phyloP scores from a whole-genome alignment of 179 eudicot genomes.

The Carnegiea gigantea region DNA sequence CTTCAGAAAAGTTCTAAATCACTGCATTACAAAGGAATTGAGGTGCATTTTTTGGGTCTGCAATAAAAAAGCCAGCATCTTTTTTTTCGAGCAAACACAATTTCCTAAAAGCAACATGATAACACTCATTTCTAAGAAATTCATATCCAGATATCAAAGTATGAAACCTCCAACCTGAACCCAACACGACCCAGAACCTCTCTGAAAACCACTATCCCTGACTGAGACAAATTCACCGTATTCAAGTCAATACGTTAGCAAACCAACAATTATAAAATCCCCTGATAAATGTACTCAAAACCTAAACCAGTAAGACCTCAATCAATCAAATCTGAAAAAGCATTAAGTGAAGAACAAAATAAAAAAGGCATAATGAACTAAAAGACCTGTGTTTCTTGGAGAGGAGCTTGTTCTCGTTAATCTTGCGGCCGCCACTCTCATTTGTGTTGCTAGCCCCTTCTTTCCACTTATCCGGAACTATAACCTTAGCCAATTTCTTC shows the following conservation, averaged over 20 bases:
- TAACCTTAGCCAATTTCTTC: constrained; percentile 88
- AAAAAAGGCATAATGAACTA: background rate
- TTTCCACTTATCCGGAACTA: constrained; percentile 98
- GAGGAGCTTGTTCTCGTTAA: constrained; percentile 93
- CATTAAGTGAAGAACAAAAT: too few relatives aligned
- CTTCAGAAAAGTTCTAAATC: background rate
- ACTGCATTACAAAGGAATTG: background rate
- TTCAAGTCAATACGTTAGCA: background rate
- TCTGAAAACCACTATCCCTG: too few relatives aligned
- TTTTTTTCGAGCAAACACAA: background rate
- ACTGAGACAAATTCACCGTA: background rate
- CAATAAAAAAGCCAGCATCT: background rate
- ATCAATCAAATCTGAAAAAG: background rate
- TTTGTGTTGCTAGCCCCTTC: constrained; percentile 94
- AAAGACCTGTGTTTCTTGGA: constrained; percentile 81
- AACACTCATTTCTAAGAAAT: background rate
- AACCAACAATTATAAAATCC: background rate
- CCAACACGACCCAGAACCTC: background rate
- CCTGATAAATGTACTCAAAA: background rate
- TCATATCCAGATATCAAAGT: background rate
- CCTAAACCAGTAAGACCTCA: background rate
- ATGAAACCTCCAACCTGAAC: background rate
- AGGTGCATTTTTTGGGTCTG: background rate
- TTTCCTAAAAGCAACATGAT: background rate
- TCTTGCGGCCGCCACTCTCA: constrained; percentile 94